Conservation (phyloP, 1,284 basidiomycete genomes). For the Trichosporon sp. region DNA sequence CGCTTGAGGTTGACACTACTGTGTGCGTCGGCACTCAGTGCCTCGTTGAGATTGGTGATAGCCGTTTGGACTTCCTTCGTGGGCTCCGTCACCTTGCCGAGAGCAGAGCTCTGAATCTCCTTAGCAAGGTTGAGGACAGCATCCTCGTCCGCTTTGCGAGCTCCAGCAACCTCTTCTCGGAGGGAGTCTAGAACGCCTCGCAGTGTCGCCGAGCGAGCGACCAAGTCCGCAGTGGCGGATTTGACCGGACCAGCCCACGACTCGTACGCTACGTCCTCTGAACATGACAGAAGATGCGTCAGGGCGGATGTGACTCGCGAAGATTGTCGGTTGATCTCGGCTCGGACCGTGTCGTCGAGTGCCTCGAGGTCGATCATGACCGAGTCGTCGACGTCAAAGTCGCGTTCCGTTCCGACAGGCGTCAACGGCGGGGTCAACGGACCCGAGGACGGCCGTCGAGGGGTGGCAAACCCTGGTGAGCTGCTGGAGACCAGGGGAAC, state of each 20-base stretch:
- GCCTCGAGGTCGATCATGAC: slow-evolving; percentile 53
- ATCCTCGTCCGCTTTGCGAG: neutral
- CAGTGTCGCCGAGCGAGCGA: neutral
- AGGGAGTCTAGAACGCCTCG: neutral
- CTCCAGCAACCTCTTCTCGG: neutral
- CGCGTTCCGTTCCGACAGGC: slow-evolving; percentile 3
- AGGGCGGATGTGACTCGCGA: slow-evolving; percentile 58
- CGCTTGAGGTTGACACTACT: slow-evolving; percentile 8
- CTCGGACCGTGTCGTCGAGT: slow-evolving; percentile 64
- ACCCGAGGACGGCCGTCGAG: neutral
- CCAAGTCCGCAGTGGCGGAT: neutral
- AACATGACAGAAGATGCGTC: slow-evolving; percentile 35
- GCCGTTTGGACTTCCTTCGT: neutral
- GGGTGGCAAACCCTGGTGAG: neutral
- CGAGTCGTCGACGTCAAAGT: neutral
- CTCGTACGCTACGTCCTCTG: slow-evolving; percentile 9
- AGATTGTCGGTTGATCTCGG: slow-evolving; percentile 62
- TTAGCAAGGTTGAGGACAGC: neutral
- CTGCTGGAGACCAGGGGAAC: slow-evolving; percentile 10
- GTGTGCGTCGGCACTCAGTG: slow-evolving; percentile 2
- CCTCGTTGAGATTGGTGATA: slow-evolving; percentile 9
- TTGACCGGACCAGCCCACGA: slow-evolving; percentile 11
- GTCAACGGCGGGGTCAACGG: slow-evolving; percentile 18
- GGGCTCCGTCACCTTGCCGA: slow-evolving; percentile 1
- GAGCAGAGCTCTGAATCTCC: neutral